Evolutionary conservation across 1,284 basidiomycete species (phyloP).

Genomic region (Chalciporus piperatoides): DNA sequence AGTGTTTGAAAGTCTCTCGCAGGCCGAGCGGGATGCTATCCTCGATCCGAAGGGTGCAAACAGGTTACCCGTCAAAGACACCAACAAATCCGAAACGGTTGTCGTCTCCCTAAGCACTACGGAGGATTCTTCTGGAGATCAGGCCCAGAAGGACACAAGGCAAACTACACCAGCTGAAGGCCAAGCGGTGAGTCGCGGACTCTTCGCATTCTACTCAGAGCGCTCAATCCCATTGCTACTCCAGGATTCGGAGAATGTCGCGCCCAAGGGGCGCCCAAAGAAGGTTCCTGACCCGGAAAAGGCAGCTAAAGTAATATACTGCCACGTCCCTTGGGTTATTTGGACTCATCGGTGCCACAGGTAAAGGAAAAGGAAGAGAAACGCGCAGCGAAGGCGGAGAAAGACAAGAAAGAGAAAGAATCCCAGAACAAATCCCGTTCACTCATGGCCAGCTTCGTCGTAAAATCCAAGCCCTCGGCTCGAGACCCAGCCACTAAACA

Average conservation of each 20-base stretch:
- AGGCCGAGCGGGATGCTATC: slow-evolving; percentile 51
- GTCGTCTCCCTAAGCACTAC: slow-evolving; percentile 7
- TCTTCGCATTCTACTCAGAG: neutral
- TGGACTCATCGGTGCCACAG: slow-evolving; percentile 34
- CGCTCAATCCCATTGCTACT: neutral
- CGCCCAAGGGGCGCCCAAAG: slow-evolving; percentile 40
- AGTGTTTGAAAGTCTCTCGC: slow-evolving; percentile 53
- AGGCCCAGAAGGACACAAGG: slow-evolving; percentile 20
- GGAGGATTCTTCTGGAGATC: slow-evolving; percentile 6
- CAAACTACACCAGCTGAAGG: slow-evolving; percentile 33
- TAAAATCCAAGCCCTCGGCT: slow-evolving; percentile 47
- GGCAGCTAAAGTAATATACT: slow-evolving; percentile 49
- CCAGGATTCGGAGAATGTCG: slow-evolving; percentile 22
- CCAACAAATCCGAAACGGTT: slow-evolving; percentile 28
- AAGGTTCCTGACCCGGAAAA: slow-evolving; percentile 57
- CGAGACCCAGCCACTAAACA: slow-evolving; percentile 34
- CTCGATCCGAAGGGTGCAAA: slow-evolving; percentile 48
- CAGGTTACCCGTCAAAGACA: slow-evolving; percentile 40
- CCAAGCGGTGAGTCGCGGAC: slow-evolving; percentile 30
- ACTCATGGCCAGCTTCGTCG: slow-evolving; percentile 72
- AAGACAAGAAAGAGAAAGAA: slow-evolving; percentile 66
- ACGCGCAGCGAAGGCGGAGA: slow-evolving; percentile 51
- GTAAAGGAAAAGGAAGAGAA: slow-evolving; percentile 65
- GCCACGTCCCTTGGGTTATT: slow-evolving; percentile 1
- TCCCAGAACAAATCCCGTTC: slow-evolving; percentile 68